A percentile compares a stretch with the other conserved stretches of the same genome.
Conservation (phyloP, 345 rosid species). For the Salix dunnii region DNA sequence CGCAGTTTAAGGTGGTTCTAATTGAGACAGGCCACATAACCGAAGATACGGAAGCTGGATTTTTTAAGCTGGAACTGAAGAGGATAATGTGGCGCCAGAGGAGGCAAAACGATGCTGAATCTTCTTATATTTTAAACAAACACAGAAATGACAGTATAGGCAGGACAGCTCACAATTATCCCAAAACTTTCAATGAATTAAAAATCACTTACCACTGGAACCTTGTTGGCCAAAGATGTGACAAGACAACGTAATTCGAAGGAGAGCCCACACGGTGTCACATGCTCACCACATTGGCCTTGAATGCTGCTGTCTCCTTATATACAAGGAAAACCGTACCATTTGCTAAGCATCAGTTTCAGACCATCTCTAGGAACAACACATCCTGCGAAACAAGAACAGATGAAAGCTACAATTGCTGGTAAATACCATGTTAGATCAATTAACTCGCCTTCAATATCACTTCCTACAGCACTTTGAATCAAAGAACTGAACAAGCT, state of each 20-base stretch:
- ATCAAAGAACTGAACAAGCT: slow-evolving; percentile 45
- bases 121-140: slow-evolving; percentile 23
- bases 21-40: slow-evolving; percentile 10
- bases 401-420: slow-evolving; percentile 26
- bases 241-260: slow-evolving; percentile 18
- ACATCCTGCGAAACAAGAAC: not conserved
- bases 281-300: slow-evolving; percentile 26
- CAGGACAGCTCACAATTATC: slow-evolving; percentile 35
- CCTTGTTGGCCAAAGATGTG: slow-evolving; percentile 26
- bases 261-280: slow-evolving; percentile 18
- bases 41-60: not conserved
- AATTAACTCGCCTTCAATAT: slow-evolving; percentile 63
- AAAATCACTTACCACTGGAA: slow-evolving; percentile 5
- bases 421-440: slow-evolving; percentile 46
- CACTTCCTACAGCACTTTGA: slow-evolving; percentile 53
- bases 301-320: not conserved
- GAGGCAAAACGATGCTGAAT: slow-evolving; percentile 49
- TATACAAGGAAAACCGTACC: slow-evolving; percentile 5
- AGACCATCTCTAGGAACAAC: not conserved
- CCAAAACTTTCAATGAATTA: slow-evolving; percentile 12
- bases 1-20: slow-evolving; percentile 9
- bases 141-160: slow-evolving; percentile 25
- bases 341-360: slow-evolving; percentile 15
- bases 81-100: slow-evolving; percentile 47
- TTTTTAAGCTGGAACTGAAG: not conserved